These are phyloP conservation scores for Starmerella apis DNA, from an alignment of 805 yeast genomes.

Conservation along the genomic window DNA sequence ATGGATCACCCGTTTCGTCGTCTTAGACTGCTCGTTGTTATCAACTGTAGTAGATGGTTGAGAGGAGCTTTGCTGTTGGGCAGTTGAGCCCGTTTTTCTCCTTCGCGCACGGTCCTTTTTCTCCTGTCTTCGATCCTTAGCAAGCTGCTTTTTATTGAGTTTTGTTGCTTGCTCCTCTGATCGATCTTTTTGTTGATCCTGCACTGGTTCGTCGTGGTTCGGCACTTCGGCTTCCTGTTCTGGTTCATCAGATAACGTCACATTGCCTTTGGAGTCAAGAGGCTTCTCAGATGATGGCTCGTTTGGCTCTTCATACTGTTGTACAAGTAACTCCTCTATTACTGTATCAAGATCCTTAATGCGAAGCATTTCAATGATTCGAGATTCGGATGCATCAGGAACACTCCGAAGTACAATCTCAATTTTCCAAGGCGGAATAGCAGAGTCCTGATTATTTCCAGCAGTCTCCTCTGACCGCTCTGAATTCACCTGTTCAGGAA, in stretches of 20 bases:
- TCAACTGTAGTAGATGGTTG: not conserved
- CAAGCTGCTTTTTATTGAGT: slow-evolving; percentile 1
- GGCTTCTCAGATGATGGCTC: not conserved
- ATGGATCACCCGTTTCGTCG: not conserved
- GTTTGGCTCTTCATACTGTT: slow-evolving; percentile 6
- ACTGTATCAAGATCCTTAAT: slow-evolving; percentile 25
- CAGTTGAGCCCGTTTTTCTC: not conserved
- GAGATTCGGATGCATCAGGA: slow-evolving; percentile 23
- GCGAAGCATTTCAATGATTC: slow-evolving; percentile 12
- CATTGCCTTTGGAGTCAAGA: no score
- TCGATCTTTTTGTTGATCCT: not conserved
- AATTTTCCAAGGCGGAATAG: slow-evolving; percentile 28
- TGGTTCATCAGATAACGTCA: no score
- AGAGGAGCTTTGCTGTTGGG: not conserved
- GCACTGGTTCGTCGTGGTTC: not conserved
- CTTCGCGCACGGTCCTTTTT: slow-evolving; percentile 12
- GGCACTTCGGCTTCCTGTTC: no score
- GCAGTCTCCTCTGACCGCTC: not conserved
- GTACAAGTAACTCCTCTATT: slow-evolving; percentile 28
- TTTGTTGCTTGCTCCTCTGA: not conserved
- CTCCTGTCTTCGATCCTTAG: slow-evolving; percentile 11
- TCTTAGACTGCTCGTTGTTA: not conserved
- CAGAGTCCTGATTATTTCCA: not conserved
- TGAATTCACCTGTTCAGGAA: not conserved
- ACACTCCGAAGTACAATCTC: slow-evolving; percentile 28